A percentile compares a stretch with the other conserved stretches of the same genome.
Evolutionary conservation across 345 rosid species (phyloP).

Genomic region (Carallia pectinifolia): DNA sequence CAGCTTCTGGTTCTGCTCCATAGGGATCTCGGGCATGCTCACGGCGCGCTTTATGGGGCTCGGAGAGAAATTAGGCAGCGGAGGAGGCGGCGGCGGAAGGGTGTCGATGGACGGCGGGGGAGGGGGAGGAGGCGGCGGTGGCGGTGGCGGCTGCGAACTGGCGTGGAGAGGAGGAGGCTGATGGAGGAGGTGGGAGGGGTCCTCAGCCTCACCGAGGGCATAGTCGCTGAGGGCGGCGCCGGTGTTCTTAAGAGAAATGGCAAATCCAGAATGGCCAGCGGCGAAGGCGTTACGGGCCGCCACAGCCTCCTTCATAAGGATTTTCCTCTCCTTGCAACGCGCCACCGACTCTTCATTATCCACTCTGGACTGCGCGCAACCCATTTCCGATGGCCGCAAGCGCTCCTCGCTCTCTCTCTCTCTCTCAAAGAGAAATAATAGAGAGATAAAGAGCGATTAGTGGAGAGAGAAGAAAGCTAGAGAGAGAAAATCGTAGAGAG

Average conservation of each 20-base stretch:
- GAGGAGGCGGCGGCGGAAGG: constrained; percentile 81
- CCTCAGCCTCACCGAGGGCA: constrained; percentile 73
- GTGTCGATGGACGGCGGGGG: constrained; percentile 48
- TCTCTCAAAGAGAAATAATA: not conserved
- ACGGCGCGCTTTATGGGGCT: constrained; percentile 67
- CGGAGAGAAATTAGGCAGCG: constrained; percentile 73
- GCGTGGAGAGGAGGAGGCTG: constrained; percentile 16
- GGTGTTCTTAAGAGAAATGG: constrained; percentile 67
- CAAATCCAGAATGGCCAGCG: constrained; percentile 72
- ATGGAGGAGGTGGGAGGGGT: constrained; percentile 22
- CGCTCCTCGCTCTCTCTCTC: not conserved
- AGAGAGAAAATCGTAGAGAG: not conserved
- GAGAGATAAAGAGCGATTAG: too few relatives aligned
- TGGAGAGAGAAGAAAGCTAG: too few relatives aligned
- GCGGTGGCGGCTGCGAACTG: constrained; percentile 31
- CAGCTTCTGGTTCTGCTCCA: constrained; percentile 27
- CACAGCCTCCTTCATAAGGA: constrained; percentile 83
- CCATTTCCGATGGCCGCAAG: constrained; percentile 38
- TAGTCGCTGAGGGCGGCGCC: constrained; percentile 94
- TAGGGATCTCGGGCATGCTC: constrained; percentile 60
- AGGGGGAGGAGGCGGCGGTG: constrained; percentile 56
- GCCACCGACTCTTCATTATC: constrained; percentile 86
- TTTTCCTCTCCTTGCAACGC: constrained; percentile 75
- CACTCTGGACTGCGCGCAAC: constrained; percentile 86
- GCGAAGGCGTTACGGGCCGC: constrained; percentile 78